Evolutionary conservation across 352 stramenopile genomes (phyloP).

Genomic region (Pythium aristosporum): DNA sequence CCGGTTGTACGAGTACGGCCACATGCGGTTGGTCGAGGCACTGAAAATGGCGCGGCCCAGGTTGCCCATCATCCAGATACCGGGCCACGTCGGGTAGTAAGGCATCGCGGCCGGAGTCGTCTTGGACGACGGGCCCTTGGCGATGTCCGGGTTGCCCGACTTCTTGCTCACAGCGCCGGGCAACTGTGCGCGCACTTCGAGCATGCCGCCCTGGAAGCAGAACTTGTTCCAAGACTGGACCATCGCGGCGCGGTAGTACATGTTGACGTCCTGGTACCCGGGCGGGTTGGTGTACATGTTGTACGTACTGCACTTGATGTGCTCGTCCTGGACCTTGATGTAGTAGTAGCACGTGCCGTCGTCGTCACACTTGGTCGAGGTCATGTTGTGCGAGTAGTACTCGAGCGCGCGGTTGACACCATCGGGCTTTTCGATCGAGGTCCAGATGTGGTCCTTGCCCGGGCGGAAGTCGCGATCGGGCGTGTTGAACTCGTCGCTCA

Average conservation of each 20-base stretch:
- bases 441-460: slow-evolving; percentile 19
- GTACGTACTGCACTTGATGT: slow-evolving; percentile 24
- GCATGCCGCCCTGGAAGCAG: slow-evolving; percentile 92
- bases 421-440: slow-evolving; percentile 20
- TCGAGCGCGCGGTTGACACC: slow-evolving; percentile 18
- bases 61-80: slow-evolving; percentile 21
- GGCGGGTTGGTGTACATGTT: slow-evolving; percentile 32
- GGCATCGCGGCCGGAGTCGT: slow-evolving; percentile 41
- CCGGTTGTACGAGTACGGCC: slow-evolving; percentile 93
- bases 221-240: slow-evolving; percentile 95
- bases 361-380: slow-evolving; percentile 12
- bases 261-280: slow-evolving; percentile 20
- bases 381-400: slow-evolving; percentile 22
- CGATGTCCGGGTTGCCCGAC: slow-evolving; percentile 13
- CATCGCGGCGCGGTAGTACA: slow-evolving; percentile 77
- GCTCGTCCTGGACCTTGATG: slow-evolving; percentile 34
- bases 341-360: slow-evolving; percentile 35
- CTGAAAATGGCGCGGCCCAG: slow-evolving; percentile 14
- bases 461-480: slow-evolving; percentile 37
- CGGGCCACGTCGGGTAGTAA: slow-evolving; percentile 59
- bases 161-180: slow-evolving; percentile 44
- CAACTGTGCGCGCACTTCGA: slow-evolving; percentile 87
- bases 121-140: slow-evolving; percentile 29
- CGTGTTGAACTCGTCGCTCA: slow-evolving; percentile 79
- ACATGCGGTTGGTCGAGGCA: slow-evolving; percentile 90